Base-by-base conservation (phyloP, 2,329 filamentous ascomycete species). In the Paracamarosporium sp. region DNA sequence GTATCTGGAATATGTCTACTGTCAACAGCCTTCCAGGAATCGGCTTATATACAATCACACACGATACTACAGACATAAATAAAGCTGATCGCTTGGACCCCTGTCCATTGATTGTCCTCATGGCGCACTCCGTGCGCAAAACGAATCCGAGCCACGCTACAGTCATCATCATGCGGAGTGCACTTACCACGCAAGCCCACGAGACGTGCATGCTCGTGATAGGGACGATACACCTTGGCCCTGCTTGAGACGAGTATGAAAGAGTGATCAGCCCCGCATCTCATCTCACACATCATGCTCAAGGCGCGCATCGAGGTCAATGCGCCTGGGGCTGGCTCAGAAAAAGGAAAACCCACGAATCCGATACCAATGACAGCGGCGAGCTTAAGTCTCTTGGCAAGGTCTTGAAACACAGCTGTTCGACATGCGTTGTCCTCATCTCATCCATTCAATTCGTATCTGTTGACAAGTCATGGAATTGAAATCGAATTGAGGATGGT, bases 251-350 rank as follows among this genome's bases (percentile, higher is more conserved):
- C 33, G 12, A 40, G 7, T 40, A 33, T 40, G 47, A 50, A 12
- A 40, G 47, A 50, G 47, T 50, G 47, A 50, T 30, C 36, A 41
- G 48, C 36, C 48, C 48, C 36, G 48, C 48, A 51, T 41, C 48
- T 51, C 48, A 51, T 51, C 36, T 51, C 25, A 41, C n/a, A 51
- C 25, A n/a, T n/a, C n/a, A 25, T 31, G 35, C 17, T 33, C 48
- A 31, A 13, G 48, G 48, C 22, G 22, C 48, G 36, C 48, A 5
- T 7, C 27, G n/a, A 33, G 48, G 48, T 43, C 48, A 41, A 27
- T 51, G 48, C 36, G 25, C 25, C 48, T 43, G 36, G 36, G 48
- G 36, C 48, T 51, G 48, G 30, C 27, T 33, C 27, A 13, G 15
- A 25, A 51, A 51, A 51, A 33, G 27, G 5, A 41, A 41, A 31